A percentile compares a stretch with the other conserved stretches of the same genome.
Evolutionary conservation across 176 grass and related monocot species (phyloP).

Genomic region (Phoenix roebelenii): DNA sequence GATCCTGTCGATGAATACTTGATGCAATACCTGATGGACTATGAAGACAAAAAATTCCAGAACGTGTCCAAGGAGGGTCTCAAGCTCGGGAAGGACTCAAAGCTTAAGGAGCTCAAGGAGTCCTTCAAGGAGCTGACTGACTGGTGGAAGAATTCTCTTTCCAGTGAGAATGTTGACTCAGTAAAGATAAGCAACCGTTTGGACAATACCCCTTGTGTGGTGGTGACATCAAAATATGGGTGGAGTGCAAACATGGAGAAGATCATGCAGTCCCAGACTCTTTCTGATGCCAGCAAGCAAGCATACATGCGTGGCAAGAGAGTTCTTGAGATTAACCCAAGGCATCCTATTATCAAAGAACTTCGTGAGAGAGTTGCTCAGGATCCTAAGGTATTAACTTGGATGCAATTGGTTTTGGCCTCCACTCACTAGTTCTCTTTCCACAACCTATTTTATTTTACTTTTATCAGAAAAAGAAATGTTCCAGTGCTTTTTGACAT

Average conservation of each 20-base stretch:
- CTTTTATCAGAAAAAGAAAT: too few species aligned
- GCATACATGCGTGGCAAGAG: constrained; percentile 90
- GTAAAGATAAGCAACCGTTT: constrained; percentile 93
- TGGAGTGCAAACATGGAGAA: constrained; percentile 99
- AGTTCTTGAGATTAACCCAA: constrained; percentile 86
- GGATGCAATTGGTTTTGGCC: too few species aligned
- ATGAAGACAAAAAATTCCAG: constrained; percentile 97
- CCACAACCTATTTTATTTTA: too few species aligned
- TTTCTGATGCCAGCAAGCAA: constrained; percentile 74
- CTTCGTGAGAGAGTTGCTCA: constrained; percentile 78
- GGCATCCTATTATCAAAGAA: constrained; percentile 96
- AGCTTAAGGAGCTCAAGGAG: constrained; percentile 91
- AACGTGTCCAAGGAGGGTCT: constrained; percentile 97
- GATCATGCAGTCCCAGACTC: constrained; percentile 91
- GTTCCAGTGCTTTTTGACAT: too few species aligned
- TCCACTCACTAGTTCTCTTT: too few species aligned
- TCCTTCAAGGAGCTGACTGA: constrained; percentile 88
- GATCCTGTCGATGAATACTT: constrained; percentile 92
- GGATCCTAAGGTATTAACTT: constrained; percentile 47
- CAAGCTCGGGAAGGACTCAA: constrained; percentile 87
- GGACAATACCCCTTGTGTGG: constrained; percentile 69
- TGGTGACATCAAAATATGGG: constrained; percentile 77
- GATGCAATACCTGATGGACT: constrained; percentile 99
- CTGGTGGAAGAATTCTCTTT: constrained; percentile 87
- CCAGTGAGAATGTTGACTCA: constrained; percentile 69